phyloP scores from a whole-genome alignment of 371 early-diverging fungal genomes.

The Neoconidiobolus thromboides region DNA sequence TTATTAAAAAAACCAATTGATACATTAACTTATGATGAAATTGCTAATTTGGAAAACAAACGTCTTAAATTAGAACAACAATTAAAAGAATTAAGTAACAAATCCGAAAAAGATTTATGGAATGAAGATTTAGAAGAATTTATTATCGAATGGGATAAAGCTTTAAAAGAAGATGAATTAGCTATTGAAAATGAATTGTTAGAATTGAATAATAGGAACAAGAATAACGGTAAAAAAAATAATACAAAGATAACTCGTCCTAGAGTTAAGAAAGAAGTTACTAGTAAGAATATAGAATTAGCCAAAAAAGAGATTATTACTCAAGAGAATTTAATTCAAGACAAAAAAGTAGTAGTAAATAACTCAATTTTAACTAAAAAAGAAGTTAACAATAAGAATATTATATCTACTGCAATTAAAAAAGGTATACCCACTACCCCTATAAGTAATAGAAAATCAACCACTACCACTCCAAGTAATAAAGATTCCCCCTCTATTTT shows the following conservation, averaged over 20 bases:
- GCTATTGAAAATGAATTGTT: not conserved
- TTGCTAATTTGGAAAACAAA: conserved; percentile 58
- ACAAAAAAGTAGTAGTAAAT: too few relatives aligned
- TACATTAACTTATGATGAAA: conserved; percentile 83
- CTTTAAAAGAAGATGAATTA: not conserved
- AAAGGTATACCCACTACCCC: too few relatives aligned
- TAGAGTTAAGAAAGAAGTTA: not conserved
- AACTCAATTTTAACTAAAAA: too few relatives aligned
- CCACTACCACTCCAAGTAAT: too few relatives aligned
- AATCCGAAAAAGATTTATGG: conserved; percentile 79
- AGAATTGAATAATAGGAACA: not conserved
- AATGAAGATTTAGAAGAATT: conserved; percentile 59
- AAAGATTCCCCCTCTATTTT: too few relatives aligned
- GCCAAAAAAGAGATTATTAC: too few relatives aligned
- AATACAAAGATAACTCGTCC: not conserved
- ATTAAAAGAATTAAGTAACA: conserved; percentile 43
- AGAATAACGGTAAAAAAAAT: not conserved
- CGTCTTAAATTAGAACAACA: conserved; percentile 43
- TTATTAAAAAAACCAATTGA: conserved; percentile 86
- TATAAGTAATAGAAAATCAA: too few relatives aligned
- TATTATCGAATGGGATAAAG: not conserved
- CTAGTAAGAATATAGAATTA: not conserved
- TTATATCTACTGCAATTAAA: too few relatives aligned
- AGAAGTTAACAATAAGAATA: too few relatives aligned
- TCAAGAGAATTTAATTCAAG: too few relatives aligned